These are phyloP conservation scores for Metschnikowia gruessii DNA, from an alignment of 805 yeast species.

Conservation along the genomic window DNA sequence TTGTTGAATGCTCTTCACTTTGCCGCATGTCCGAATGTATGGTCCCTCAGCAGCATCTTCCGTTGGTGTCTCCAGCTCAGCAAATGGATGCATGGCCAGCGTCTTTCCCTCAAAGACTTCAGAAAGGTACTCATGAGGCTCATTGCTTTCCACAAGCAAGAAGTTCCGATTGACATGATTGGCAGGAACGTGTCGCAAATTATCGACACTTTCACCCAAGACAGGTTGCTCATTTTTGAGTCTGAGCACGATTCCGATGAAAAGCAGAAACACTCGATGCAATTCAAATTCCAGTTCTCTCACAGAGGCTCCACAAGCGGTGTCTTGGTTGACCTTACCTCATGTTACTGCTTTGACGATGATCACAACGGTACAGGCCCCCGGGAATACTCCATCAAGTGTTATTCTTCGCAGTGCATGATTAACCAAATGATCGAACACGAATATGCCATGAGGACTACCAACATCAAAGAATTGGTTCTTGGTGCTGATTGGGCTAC, in stretches of 20 bases:
- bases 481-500: constrained; percentile 58
- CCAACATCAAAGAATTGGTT: constrained; percentile 22
- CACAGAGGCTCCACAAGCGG: constrained; percentile 31
- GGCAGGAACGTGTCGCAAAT: constrained; percentile 52
- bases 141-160: constrained; percentile 49
- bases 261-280: background rate
- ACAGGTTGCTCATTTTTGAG: constrained; percentile 30
- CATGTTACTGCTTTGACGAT: constrained; percentile 41
- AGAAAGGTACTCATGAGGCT: constrained; percentile 51
- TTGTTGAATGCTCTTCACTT: constrained; percentile 49
- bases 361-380: constrained; percentile 11
- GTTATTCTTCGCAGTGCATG: constrained; percentile 36
- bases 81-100: constrained; percentile 52
- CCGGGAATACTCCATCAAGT: constrained; percentile 13
- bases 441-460: constrained; percentile 18
- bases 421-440: constrained; percentile 23
- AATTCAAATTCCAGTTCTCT: background rate
- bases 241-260: background rate
- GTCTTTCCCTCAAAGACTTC: constrained; percentile 50
- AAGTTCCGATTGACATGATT: constrained; percentile 47
- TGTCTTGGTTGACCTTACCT: constrained; percentile 43
- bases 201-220: constrained; percentile 39
- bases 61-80: constrained; percentile 52
- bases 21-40: constrained; percentile 44
- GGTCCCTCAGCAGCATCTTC: constrained; percentile 48